A percentile compares a stretch with the other conserved stretches of the same genome.
These are phyloP conservation scores for Fusarium incarnatum DNA, from an alignment of 2,329 filamentous ascomycete genomes.

Conservation along the genomic window DNA sequence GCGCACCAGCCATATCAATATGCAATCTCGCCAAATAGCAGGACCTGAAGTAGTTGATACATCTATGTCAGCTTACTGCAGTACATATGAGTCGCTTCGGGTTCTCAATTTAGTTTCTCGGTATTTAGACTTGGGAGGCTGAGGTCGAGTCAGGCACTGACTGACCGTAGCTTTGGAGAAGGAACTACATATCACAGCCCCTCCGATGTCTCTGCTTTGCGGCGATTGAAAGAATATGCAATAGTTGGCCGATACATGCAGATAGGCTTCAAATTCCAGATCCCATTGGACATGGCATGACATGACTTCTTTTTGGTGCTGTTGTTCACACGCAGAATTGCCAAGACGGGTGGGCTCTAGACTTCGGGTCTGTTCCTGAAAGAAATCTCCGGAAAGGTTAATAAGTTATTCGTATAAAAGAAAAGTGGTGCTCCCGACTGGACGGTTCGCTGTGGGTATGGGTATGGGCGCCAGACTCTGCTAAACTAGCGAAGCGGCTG, in stretches of 20 bases:
- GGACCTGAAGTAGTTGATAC: background rate
- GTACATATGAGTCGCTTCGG: background rate
- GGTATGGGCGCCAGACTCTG: constrained; percentile 29
- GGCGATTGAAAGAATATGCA: background rate
- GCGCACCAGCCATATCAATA: background rate
- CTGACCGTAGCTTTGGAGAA: constrained; percentile 11
- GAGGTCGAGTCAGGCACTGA: constrained; percentile 33
- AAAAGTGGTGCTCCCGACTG: constrained; percentile 37
- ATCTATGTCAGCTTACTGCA: constrained; percentile 8
- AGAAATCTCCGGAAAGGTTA: constrained; percentile 38
- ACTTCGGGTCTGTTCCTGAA: constrained; percentile 30
- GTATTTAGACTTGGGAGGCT: constrained; percentile 25
- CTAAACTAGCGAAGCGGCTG: constrained; percentile 33
- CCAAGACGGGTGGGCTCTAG: constrained; percentile 25
- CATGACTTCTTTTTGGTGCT: background rate
- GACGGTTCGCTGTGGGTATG: constrained; percentile 44
- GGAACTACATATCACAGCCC: background rate
- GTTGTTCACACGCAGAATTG: background rate
- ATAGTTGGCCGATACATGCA: constrained; percentile 9
- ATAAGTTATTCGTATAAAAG: constrained; percentile 31
- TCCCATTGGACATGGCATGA: background rate
- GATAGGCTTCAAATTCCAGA: background rate
- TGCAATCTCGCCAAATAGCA: background rate
- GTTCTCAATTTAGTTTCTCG: constrained; percentile 13
- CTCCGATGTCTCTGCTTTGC: constrained; percentile 10